Conservation (phyloP, 1,139 yeast species). For the Lodderomyces pseudojiufengensis region DNA sequence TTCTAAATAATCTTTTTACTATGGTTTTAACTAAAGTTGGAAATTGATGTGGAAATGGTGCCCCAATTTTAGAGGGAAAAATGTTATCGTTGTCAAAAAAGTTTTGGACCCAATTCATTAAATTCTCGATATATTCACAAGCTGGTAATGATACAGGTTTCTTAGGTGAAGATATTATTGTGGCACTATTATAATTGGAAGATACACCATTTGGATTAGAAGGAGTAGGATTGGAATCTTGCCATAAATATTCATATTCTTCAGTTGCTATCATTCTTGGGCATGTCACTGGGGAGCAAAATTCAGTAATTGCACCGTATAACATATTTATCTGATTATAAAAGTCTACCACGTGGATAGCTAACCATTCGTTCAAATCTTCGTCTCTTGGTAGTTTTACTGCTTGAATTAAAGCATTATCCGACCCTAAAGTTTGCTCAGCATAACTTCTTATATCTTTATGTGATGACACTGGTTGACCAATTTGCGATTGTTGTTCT, state of each 20-base stretch:
- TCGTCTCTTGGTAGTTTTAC: conserved; percentile 93
- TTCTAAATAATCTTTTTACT: conserved; percentile 84
- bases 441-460: conserved; percentile 78
- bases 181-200: conserved; percentile 18
- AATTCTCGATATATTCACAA: conserved; percentile 87
- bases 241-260: conserved; percentile 96
- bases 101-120: conserved; percentile 93
- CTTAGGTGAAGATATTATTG: conserved; percentile 45
- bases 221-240: conserved; percentile 49
- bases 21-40: conserved; percentile 77
- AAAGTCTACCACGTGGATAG: conserved; percentile 87
- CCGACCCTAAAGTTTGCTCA: conserved; percentile 92
- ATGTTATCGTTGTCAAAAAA: conserved; percentile 84
- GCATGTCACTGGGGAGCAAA: conserved; percentile 88
- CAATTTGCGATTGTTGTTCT: conserved; percentile 23
- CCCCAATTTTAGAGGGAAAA: conserved; percentile 87
- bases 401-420: conserved; percentile 85
- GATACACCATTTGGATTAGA: neutral
- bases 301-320: conserved; percentile 93
- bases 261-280: conserved; percentile 97
- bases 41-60: conserved; percentile 73
- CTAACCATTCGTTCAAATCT: conserved; percentile 91
- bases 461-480: conserved; percentile 54
- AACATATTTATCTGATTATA: conserved; percentile 96
- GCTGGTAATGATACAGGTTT: conserved; percentile 65